Evolutionary conservation across 1,284 basidiomycete species (phyloP), one percentile per base, ranked within the genome.

Genomic region (Cystobasidium slooffiae): DNA sequence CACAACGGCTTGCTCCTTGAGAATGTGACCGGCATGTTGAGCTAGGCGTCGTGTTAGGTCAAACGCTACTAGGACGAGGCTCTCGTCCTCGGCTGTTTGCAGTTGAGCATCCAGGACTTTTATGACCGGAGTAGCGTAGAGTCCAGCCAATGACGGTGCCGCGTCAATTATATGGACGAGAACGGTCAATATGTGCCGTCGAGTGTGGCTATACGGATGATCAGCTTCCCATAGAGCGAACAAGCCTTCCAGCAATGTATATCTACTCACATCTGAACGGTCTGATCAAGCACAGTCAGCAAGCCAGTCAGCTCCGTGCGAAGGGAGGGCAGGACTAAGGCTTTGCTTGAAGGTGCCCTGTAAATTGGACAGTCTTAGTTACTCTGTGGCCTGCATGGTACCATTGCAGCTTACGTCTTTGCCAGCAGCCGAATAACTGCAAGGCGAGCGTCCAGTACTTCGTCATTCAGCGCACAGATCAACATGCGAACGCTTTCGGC

Each of bases 291-390:
- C 7, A 56, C 53, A 20, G 63, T 55, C 52, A 73, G 47, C 12
- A 73, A 63, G 12, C 70, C 63, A n/a, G 70, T 61, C 20, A 73
- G 70, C 51, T 73, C 70, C 43, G 63, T 73, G 20, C 70, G 49
- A 41, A 73, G 22, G 9, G 70, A 39, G 7, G 70, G 70, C 41
- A 73, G 44, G 7, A 73, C 63, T 10, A n/a, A 37, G 14, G 63
- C 63, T 31, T 55, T 51, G 37, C 41, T 62, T n/a, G 18, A 24
- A 10, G 47, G n/a, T 43, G 62, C 51, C 9, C 62, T 52, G 47
- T 8, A 20, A 20, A 39, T 5, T 5, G 39, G 43, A n/a, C 10
- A 6, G 24, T 53, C 10, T 53, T 24, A 66, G 47, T 52, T 6
- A 37, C 63, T 5, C 20, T 16, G 7, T 6, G 5, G 14, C 24